Base-by-base conservation (phyloP, 305 asterid species). In the Andrographis paniculata region DNA sequence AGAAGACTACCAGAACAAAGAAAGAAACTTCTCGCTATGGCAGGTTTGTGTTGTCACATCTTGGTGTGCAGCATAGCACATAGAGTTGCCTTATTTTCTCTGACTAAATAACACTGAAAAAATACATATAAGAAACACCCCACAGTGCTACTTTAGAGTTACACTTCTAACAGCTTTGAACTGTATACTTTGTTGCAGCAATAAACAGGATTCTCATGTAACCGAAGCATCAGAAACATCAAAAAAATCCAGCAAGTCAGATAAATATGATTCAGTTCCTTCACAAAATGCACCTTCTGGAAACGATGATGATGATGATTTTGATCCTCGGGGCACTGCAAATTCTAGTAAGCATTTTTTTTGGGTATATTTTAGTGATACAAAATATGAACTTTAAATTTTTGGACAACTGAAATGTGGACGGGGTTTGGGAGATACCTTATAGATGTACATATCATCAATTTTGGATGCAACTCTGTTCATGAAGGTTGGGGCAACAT, bases 331-430 rank as follows among this genome's bases (percentile, higher is more conserved):
- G 39, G 39, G 39, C 24, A 75, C 73, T 58, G 72, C 55, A n/a
- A n/a, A n/a, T 70, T 63, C 84, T 38, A 84, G 96, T 91, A 84
- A 87, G 99, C 70, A n/a, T 45, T n/a, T n/a, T n/a, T n/a, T n/a
- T n/a, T n/a, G n/a, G n/a, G n/a, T n/a, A n/a, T n/a, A n/a, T n/a
- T n/a, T n/a, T n/a, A n/a, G n/a, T n/a, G n/a, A n/a, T n/a, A n/a
- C n/a, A n/a, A n/a, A n/a, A n/a, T n/a, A n/a, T n/a, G n/a, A n/a
- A n/a, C n/a, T n/a, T n/a, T n/a, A n/a, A n/a, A n/a, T n/a, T n/a
- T n/a, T n/a, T n/a, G n/a, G n/a, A n/a, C n/a, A n/a, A n/a, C n/a
- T n/a, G n/a, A n/a, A n/a, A n/a, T n/a, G n/a, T n/a, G n/a, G n/a
- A n/a, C n/a, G n/a, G n/a, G n/a, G n/a, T n/a, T n/a, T n/a, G n/a